Percentiles rank a stretch among this genome's conserved stretches.
Conservation (phyloP, 495 filamentous ascomycete species). For the Xylaria acuta region DNA sequence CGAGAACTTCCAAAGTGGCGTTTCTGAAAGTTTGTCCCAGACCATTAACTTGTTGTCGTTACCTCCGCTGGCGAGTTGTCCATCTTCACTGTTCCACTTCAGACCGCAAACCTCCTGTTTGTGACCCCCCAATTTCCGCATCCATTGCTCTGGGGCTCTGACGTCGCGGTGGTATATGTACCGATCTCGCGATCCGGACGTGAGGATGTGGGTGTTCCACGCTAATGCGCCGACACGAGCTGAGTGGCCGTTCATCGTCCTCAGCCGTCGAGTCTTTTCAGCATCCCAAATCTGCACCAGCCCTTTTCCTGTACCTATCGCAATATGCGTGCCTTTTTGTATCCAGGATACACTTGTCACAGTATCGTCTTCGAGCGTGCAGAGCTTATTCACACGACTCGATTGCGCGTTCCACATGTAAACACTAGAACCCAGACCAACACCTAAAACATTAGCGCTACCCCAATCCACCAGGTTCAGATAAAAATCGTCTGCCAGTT, state of each 20-base stretch:
- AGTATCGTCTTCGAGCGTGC: constrained; percentile 89
- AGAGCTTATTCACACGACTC: constrained; percentile 87
- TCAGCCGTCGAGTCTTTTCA: constrained; percentile 77
- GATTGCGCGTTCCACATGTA: constrained; percentile 97
- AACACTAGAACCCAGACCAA: constrained; percentile 90
- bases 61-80: constrained; percentile 92
- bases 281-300: constrained; percentile 98
- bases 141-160: constrained; percentile 86
- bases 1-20: constrained; percentile 87
- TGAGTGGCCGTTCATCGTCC: constrained; percentile 96
- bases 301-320: constrained; percentile 92
- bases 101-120: constrained; percentile 99
- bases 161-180: constrained; percentile 95
- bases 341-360: constrained; percentile 99
- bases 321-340: constrained; percentile 90
- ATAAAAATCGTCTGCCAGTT: constrained; percentile 96
- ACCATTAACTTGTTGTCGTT: constrained; percentile 99
- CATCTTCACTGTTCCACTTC: constrained; percentile 94
- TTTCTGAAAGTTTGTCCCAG: constrained; percentile 90
- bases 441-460: constrained; percentile 89
- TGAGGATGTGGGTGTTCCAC: constrained; percentile 98
- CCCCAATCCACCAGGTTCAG: constrained; percentile 98
- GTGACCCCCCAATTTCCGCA: constrained; percentile 85
- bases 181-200: constrained; percentile 92
- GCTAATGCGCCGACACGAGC: constrained; percentile 88